Evolutionary conservation across 2,329 filamentous ascomycete genomes (phyloP).

Genomic region (Ramichloridium luteum): DNA sequence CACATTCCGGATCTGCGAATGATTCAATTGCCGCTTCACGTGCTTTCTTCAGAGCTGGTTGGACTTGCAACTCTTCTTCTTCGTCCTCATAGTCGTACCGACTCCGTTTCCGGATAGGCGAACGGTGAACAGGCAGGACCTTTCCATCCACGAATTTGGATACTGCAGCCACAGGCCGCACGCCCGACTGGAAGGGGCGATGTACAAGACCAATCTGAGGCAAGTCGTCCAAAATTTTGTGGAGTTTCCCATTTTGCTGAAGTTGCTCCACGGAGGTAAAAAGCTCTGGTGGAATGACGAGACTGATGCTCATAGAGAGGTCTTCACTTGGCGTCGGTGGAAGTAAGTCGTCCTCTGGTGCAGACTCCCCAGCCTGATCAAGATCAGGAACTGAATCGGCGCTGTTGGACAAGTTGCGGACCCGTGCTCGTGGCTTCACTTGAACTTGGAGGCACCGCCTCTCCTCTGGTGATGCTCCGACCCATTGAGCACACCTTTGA

Average conservation of each 20-base stretch:
- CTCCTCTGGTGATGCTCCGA: conserved; percentile 51
- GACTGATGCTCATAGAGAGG: conserved; percentile 8
- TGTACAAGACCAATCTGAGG: conserved; percentile 15
- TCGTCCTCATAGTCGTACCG: conserved; percentile 70
- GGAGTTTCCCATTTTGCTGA: conserved; percentile 17
- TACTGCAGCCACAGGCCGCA: conserved; percentile 36
- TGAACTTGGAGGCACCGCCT: conserved; percentile 58
- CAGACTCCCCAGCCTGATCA: conserved; percentile 20
- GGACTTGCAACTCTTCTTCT: conserved; percentile 32
- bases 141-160: conserved; percentile 79
- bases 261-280: conserved; percentile 15
- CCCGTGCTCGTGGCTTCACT: conserved; percentile 29
- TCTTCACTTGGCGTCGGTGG: conserved; percentile 17
- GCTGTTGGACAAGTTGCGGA: conserved; percentile 4
- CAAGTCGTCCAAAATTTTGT: conserved; percentile 17
- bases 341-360: conserved; percentile 19
- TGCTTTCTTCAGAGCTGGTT: conserved; percentile 26
- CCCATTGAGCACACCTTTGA: conserved; percentile 72
- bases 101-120: conserved; percentile 61
- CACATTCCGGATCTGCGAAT: conserved; percentile 61
- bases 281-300: conserved; percentile 21
- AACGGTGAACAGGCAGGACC: conserved; percentile 54
- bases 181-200: conserved; percentile 4
- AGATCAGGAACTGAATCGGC: conserved; percentile 18
- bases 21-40: conserved; percentile 36